A percentile compares a stretch with the other conserved stretches of the same genome.
Conservation (phyloP, 345 rosid genomes). For the Garcia nutans region DNA sequence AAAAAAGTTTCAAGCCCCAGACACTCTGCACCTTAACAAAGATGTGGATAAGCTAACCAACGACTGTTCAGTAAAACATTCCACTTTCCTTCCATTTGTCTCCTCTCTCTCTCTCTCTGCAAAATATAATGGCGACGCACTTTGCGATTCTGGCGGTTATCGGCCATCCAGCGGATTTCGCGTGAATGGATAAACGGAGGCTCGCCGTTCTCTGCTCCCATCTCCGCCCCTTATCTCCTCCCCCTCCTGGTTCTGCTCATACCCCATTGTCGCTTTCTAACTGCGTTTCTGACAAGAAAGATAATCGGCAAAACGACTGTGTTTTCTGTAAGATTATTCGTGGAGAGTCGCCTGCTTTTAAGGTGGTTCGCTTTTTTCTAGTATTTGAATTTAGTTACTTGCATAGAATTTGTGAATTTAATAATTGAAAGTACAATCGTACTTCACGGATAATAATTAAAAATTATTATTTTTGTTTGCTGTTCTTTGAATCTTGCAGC, state of each 20-base stretch:
- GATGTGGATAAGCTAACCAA: constrained; percentile 9
- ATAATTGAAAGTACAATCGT: too few species aligned
- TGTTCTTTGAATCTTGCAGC: constrained; percentile 38
- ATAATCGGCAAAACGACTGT: constrained; percentile 42
- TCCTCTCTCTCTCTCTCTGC: not conserved
- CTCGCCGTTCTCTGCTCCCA: constrained; percentile 69
- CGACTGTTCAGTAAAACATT: not conserved
- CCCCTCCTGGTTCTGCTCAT: constrained; percentile 7
- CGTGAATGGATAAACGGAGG: constrained; percentile 59
- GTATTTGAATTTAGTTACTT: too few species aligned
- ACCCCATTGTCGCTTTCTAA: constrained; percentile 34
- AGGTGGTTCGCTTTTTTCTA: constrained; percentile 34
- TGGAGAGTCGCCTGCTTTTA: constrained; percentile 72
- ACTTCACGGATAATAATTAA: too few species aligned
- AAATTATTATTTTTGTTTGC: not conserved
- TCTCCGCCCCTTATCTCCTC: constrained; percentile 36
- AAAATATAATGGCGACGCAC: not conserved
- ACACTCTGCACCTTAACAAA: not conserved
- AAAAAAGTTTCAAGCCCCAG: not conserved
- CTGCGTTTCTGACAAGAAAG: constrained; percentile 30
- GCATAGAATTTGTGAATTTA: too few species aligned
- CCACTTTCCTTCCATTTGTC: not conserved
- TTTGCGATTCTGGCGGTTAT: not conserved
- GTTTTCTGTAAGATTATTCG: constrained; percentile 80
- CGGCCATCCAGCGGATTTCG: not conserved